Percentiles rank a stretch among this genome's conserved stretches.
Evolutionary conservation across 176 grass and related monocot species (phyloP).

Genomic region (Oryza glumipatula): DNA sequence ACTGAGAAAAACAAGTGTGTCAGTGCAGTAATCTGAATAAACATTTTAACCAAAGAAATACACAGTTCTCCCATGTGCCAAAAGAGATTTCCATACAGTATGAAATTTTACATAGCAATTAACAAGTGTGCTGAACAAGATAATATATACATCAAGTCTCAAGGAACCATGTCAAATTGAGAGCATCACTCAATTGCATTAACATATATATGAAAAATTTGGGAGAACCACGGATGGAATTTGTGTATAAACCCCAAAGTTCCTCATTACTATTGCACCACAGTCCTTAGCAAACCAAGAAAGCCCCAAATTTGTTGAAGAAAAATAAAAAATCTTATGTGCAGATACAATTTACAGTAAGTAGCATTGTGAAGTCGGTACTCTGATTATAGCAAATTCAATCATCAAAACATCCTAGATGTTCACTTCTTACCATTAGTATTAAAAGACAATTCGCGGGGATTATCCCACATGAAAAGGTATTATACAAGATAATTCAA

Average conservation of each 20-base stretch:
- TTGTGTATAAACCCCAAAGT: background rate
- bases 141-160: slow-evolving; percentile 3
- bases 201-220: background rate
- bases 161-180: background rate
- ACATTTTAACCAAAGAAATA: slow-evolving; percentile 10
- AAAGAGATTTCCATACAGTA: background rate
- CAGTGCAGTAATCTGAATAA: slow-evolving; percentile 14
- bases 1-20: slow-evolving; percentile 40
- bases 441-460: too few species aligned
- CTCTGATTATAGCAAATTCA: slow-evolving; percentile 1
- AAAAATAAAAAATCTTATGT: background rate
- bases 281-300: background rate
- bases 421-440: background rate
- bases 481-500: background rate
- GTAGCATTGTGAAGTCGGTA: background rate
- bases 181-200: background rate
- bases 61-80: background rate
- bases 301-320: background rate
- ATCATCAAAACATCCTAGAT: background rate
- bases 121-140: background rate
- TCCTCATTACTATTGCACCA: background rate
- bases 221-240: background rate
- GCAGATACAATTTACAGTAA: background rate
- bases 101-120: background rate
- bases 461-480: too few species aligned